Base-by-base conservation (phyloP, 805 yeast species). In the Zygoascus bituminiphila region DNA sequence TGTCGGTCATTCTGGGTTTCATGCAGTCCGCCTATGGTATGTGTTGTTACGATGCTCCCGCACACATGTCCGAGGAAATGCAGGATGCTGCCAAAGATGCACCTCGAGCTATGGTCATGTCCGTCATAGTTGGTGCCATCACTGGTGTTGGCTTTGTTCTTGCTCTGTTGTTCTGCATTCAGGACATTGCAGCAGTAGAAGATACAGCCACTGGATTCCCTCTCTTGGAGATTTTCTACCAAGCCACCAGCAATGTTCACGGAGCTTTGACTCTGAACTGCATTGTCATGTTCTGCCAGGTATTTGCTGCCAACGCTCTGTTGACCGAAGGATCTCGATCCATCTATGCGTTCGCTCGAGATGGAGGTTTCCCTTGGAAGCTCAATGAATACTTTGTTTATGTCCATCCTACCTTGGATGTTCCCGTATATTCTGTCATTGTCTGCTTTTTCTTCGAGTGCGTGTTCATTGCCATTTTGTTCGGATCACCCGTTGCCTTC, bases 331-430 rank as follows among this genome's bases (percentile, higher is more conserved):
- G 43, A 73, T 78, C 82, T 8, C n/a, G 94, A 72, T 76, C 82
- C n/a, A 84, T 88, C 0, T 85, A 77, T 61, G 83, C 87, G 22
- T 80, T 86, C 67, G 87, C 91, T 46, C 75, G 95, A 67, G 95
- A 86, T 62, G 85, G 81, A 33, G 95, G 88, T 0, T 64, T 86
- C 40, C 94, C 94, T 1, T 33, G 20, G 24, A 26, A 15, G 8
- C 35, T 49, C 22, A 47, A 40, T 42, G 10, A 43, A 21, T 49
- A 31, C 24, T 21, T 49, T 26, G 25, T 46, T 5, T 17, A 38
- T 7, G 52, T 49, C 15, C 41, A 49, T 20, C 42, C 48, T 5
- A 45, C 24, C 7, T 41, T 44, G 14, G 44, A 35, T 20, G 52
- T 49, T 4, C 52, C 52, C 12, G 26, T 46, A 9, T 29, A 14